A percentile compares a stretch with the other conserved stretches of the same genome.
These are phyloP conservation scores for Vitis rotundifolia DNA, from an alignment of 164 flowering plant species.

Conservation along the genomic window DNA sequence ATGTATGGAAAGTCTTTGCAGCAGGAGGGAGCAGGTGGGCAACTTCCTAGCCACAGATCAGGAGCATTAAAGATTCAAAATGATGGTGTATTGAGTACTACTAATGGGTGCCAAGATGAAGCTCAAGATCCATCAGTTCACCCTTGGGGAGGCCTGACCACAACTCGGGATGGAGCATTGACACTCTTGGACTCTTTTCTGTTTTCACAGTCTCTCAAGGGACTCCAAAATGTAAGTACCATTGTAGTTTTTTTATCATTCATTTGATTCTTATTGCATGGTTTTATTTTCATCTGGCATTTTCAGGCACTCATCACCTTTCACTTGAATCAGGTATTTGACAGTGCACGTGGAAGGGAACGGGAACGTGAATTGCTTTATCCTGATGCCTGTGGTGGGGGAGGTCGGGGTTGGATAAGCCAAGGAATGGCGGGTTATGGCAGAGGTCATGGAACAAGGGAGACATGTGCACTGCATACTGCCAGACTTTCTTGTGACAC, in stretches of 20 bases:
- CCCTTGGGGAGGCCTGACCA: slow-evolving; percentile 95
- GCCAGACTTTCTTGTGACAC: slow-evolving; percentile 94
- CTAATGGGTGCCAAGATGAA: slow-evolving; percentile 58
- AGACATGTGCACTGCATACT: slow-evolving; percentile 95
- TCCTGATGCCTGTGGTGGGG: slow-evolving; percentile 99
- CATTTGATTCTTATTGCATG: background rate
- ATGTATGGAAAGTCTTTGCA: slow-evolving; percentile 87
- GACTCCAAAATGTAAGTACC: slow-evolving; percentile 79
- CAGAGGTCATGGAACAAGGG: slow-evolving; percentile 92
- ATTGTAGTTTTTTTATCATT: background rate
- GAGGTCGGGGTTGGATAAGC: slow-evolving; percentile 98
- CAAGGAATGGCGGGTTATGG: slow-evolving; percentile 85
- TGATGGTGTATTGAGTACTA: slow-evolving; percentile 25
- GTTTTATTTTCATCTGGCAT: slow-evolving; percentile 1
- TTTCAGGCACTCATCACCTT: slow-evolving; percentile 11
- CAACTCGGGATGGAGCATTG: slow-evolving; percentile 81
- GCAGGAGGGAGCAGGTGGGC: slow-evolving; percentile 52
- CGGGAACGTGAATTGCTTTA: slow-evolving; percentile 90
- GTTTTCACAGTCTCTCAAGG: slow-evolving; percentile 71
- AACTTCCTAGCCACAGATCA: slow-evolving; percentile 29
- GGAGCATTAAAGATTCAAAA: slow-evolving; percentile 32
- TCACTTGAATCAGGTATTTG: slow-evolving; percentile 71
- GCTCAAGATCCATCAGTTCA: slow-evolving; percentile 85
- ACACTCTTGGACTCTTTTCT: slow-evolving; percentile 85
- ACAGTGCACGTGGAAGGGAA: slow-evolving; percentile 92